These are phyloP conservation scores for Sporothrix luriei DNA, from an alignment of 2,329 filamentous ascomycete species.

Conservation along the genomic window DNA sequence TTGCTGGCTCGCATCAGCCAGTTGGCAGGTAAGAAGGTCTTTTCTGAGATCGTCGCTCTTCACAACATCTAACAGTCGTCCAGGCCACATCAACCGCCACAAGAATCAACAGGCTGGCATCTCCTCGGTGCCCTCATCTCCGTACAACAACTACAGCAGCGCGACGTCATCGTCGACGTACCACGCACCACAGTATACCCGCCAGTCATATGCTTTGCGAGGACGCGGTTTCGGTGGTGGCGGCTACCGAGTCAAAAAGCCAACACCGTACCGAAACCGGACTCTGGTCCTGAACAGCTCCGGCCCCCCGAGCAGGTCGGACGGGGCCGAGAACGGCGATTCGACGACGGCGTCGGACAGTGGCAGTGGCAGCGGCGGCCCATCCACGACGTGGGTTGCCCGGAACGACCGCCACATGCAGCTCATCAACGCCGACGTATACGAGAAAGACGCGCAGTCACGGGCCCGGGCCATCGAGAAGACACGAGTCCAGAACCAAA, in stretches of 20 bases:
- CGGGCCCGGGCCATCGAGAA: slow-evolving; percentile 72
- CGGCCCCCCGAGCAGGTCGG: slow-evolving; percentile 38
- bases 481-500: slow-evolving; percentile 61
- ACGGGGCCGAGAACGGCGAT: slow-evolving; percentile 36
- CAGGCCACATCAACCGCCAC: slow-evolving; percentile 79
- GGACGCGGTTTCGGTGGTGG: slow-evolving; percentile 37
- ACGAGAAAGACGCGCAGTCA: slow-evolving; percentile 70
- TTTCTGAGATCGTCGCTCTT: slow-evolving; percentile 26
- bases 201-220: slow-evolving; percentile 41
- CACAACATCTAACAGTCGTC: slow-evolving; percentile 21
- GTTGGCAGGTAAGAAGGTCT: slow-evolving; percentile 48
- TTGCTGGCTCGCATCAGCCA: slow-evolving; percentile 58
- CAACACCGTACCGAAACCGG: slow-evolving; percentile 49
- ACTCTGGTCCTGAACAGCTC: slow-evolving; percentile 66
- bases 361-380: background rate
- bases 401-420: slow-evolving; percentile 77
- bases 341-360: slow-evolving; percentile 43
- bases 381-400: slow-evolving; percentile 61
- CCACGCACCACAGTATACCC: slow-evolving; percentile 18
- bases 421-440: slow-evolving; percentile 78
- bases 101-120: slow-evolving; percentile 63
- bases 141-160: slow-evolving; percentile 36
- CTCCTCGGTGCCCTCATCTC: slow-evolving; percentile 36
- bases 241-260: slow-evolving; percentile 45
- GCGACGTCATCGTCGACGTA: slow-evolving; percentile 30